Evolutionary conservation across 164 flowering plant species (phyloP), one percentile per base, ranked within the genome.

Genomic region (Nymphaea thermarum): DNA sequence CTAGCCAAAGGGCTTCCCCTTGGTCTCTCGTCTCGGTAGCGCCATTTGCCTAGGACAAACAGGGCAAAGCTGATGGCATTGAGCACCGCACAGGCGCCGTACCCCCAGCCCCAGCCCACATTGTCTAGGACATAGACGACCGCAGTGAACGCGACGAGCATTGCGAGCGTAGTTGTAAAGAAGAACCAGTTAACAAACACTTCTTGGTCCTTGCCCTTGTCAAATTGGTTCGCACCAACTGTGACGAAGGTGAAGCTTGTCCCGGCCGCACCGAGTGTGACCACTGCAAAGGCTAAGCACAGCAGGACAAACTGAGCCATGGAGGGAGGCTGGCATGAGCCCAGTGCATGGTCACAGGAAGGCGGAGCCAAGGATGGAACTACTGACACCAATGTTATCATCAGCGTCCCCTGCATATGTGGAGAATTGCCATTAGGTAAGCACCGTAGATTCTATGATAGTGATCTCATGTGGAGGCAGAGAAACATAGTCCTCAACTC

Each of bases 101-200:
- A 64, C 3, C 66, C 66, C 44, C 16, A 42, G 3, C 66, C 43
- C 66, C 66, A 64, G 2, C 66, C 66, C 36, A 64, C 8, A 42
- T 76, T 83, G 73, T 83, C 87, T 65, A 83, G 57, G 62, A 85
- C 42, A 42, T 82, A 85, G 15, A 83, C 79, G 15, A 83, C 43
- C 36, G 36, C 81, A 0, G 77, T 76, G 65, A n/a, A n/a, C 41
- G 79, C 69, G 0, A 76, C 53, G 1, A 75, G 64, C 11, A 10
- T 5, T 8, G 72, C 64, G 0, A 67, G 10, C 25, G 80, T 81
- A 7, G 75, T 10, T 1, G 73, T 66, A 65, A 84, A 57, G 64
- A 84, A 77, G 53, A 63, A 85, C 89, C 87, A 84, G 42, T 84
- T 84, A 75, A 87, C 84, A 84, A 82, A 85, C 12, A 11, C 68